Base-by-base conservation (phyloP, 495 filamentous ascomycete genomes). In the Penicillium ochrochloron region DNA sequence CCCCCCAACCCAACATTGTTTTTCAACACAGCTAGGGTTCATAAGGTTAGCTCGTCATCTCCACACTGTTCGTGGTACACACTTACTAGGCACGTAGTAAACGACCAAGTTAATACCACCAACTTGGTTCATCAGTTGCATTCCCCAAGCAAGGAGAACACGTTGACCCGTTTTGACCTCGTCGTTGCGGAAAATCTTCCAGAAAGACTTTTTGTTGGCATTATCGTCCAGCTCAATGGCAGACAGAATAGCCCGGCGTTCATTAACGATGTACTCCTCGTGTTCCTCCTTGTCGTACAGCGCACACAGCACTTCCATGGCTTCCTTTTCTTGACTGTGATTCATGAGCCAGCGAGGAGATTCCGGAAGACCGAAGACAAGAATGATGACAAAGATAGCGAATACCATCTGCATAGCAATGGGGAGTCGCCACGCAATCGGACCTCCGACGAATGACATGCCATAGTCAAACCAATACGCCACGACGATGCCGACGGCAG, bases 391-490 rank as follows among this genome's bases (percentile, higher is more conserved):
- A 27, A 71, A 67, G 35, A 79, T 56, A 34, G 76, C 78, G 64
- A 83, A 81, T 34, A 84, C 21, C 51, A 76, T 76, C 65, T 83
- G 81, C 60, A 76, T 77, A 6, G 76, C 79, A 53, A 85, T 76
- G 0, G 83, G 82, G 27, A 85, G 66, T 34, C 81, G 76, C 82
- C 81, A 84, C 31, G 76, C 75, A 56, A 82, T 71, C 12, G 75
- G 67, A 0, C 74, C 75, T 6, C 70, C 71, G 12, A 76, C 75
- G 57, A 75, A 83, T 14, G 67, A 72, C 70, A 83, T 76, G 3
- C 80, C 81, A 63, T 71, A 83, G 58, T 84, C 79, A n/a, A 84
- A 78, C 75, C 78, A 85, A 64, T 84, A 82, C 55, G 78, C 77
- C n/a, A 80, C 67, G 14, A 77, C 67, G 35, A 80, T 77, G 5